These are phyloP conservation scores for Metschnikowia lachancei DNA, from an alignment of 805 yeast genomes.

Conservation along the genomic window DNA sequence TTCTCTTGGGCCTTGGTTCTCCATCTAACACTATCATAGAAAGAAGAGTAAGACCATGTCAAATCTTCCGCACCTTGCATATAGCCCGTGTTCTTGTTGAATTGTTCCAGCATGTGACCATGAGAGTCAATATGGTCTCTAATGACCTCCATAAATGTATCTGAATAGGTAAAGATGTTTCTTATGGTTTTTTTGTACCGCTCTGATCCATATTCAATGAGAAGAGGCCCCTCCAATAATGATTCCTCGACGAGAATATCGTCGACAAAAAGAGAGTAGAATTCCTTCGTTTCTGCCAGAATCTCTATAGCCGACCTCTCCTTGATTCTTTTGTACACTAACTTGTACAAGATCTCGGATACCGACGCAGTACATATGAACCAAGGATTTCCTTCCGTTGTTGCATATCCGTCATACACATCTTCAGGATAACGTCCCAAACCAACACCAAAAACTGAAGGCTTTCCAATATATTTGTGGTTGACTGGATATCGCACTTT, in stretches of 20 bases:
- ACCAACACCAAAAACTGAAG: conserved; percentile 51
- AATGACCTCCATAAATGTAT: conserved; percentile 61
- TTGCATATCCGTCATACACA: conserved; percentile 70
- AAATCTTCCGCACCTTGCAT: conserved; percentile 85
- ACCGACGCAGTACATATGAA: conserved; percentile 74
- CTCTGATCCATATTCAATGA: conserved; percentile 36
- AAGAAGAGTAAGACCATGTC: conserved; percentile 88
- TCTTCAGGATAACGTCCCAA: conserved; percentile 95
- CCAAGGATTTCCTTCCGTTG: conserved; percentile 91
- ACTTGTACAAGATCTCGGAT: conserved; percentile 57
- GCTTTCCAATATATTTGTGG: conserved; percentile 41
- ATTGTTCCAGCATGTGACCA: conserved; percentile 86
- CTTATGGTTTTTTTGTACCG: conserved; percentile 47
- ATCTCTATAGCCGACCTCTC: conserved; percentile 45
- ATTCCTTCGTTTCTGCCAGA: conserved; percentile 26
- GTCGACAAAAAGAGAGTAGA: conserved; percentile 33
- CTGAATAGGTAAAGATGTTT: conserved; percentile 55
- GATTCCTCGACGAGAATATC: conserved; percentile 8
- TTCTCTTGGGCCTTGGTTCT: conserved; percentile 41
- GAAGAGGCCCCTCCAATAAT: conserved; percentile 13
- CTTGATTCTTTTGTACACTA: conserved; percentile 45
- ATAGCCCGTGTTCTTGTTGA: conserved; percentile 74
- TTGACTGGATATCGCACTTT: conserved; percentile 75
- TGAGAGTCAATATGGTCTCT: conserved; percentile 56
- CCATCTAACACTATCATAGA: conserved; percentile 68